These are phyloP conservation scores for Craterostigma plantagineum DNA, from an alignment of 257 asterid species.

Conservation along the genomic window DNA sequence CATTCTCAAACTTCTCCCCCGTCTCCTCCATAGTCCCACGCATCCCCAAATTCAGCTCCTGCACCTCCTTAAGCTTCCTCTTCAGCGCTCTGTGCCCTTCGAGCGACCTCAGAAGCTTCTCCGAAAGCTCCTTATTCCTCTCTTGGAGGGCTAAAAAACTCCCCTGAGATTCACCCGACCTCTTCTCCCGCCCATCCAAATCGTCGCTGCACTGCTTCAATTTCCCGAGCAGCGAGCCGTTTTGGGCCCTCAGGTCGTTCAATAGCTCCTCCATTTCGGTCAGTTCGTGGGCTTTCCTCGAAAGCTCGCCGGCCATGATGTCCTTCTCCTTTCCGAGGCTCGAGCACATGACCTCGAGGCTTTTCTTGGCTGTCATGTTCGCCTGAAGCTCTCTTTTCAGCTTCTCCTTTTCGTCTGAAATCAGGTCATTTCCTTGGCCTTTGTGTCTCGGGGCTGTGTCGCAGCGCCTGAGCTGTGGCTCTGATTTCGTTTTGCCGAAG, in stretches of 20 bases:
- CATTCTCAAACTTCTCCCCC: slow-evolving; percentile 11
- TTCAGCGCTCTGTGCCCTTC: slow-evolving; percentile 21
- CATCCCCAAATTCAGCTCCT: slow-evolving; percentile 15
- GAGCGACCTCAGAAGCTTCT: slow-evolving; percentile 23
- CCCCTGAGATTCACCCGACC: slow-evolving; percentile 10
- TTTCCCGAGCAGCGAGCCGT: slow-evolving; percentile 23
- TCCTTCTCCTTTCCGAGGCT: slow-evolving; percentile 64
- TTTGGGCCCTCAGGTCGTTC: slow-evolving; percentile 29
- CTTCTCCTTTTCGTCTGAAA: slow-evolving; percentile 28
- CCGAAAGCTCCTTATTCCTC: slow-evolving; percentile 20
- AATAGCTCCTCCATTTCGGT: slow-evolving; percentile 42
- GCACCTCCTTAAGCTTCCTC: slow-evolving; percentile 18
- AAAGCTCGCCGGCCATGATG: slow-evolving; percentile 49
- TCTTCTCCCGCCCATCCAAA: not conserved
- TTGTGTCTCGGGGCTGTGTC: slow-evolving; percentile 15
- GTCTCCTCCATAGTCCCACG: slow-evolving; percentile 18
- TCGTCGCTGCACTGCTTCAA: slow-evolving; percentile 14
- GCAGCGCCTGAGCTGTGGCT: slow-evolving; percentile 20
- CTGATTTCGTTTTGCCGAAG: slow-evolving; percentile 24
- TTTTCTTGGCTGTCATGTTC: slow-evolving; percentile 37
- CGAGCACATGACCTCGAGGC: slow-evolving; percentile 51
- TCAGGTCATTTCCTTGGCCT: slow-evolving; percentile 11
- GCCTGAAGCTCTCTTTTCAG: slow-evolving; percentile 33
- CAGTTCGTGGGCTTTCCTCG: slow-evolving; percentile 31
- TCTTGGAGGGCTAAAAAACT: slow-evolving; percentile 25